A percentile compares a stretch with the other conserved stretches of the same genome.
phyloP scores from a whole-genome alignment of 208 protist species.

The Crithidia fasciculata region DNA sequence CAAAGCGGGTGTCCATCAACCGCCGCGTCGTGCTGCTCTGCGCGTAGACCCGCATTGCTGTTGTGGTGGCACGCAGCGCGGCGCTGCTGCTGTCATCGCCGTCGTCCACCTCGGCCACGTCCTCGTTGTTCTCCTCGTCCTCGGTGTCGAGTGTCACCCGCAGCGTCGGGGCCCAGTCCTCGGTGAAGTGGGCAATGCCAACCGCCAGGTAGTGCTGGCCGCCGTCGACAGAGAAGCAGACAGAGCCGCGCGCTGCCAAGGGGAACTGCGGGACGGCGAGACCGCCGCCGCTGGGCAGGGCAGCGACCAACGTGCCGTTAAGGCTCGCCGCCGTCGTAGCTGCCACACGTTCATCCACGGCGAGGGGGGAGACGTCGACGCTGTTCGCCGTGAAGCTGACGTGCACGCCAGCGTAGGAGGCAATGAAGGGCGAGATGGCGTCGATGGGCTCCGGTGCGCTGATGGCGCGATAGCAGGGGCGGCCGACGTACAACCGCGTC shows the following conservation, averaged over 20 bases:
- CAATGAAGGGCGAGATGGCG: constrained; percentile 25
- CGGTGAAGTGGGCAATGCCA: constrained; percentile 65
- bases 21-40: constrained; percentile 47
- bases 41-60: constrained; percentile 44
- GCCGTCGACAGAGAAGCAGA: constrained; percentile 79
- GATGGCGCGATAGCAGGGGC: constrained; percentile 23
- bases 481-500: constrained; percentile 53
- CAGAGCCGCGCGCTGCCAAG: constrained; percentile 44
- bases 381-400: constrained; percentile 28
- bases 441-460: constrained; percentile 6
- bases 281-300: constrained; percentile 33
- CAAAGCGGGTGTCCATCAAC: constrained; percentile 61
- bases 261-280: constrained; percentile 29
- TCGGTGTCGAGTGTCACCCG: constrained; percentile 35
- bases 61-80: constrained; percentile 16
- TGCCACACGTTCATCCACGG: constrained; percentile 11
- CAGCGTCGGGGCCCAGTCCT: constrained; percentile 65
- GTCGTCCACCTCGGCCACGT: constrained; percentile 16
- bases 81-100: background rate
- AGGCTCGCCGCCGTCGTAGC: constrained; percentile 13
- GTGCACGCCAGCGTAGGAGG: constrained; percentile 35
- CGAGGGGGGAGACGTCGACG: constrained; percentile 16
- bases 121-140: constrained; percentile 31
- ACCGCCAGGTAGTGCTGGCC: constrained; percentile 63
- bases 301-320: constrained; percentile 34